Evolutionary conservation across 2,329 filamentous ascomycete species (phyloP), one percentile per base, ranked within the genome.

Genomic region (Dendryphion nanum): DNA sequence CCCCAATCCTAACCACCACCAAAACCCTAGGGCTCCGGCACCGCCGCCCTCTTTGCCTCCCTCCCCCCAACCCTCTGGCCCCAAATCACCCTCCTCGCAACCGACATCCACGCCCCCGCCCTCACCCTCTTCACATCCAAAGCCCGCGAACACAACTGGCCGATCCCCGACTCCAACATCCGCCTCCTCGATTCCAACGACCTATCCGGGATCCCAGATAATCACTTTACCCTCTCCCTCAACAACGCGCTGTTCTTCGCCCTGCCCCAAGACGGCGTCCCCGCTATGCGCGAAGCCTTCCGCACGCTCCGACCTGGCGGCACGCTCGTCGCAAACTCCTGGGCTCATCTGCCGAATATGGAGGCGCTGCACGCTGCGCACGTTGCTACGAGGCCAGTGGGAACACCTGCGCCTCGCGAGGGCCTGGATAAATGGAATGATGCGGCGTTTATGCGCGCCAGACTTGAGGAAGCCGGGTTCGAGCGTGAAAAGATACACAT

Each of bases 301-400:
- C 39, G 47, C 34, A 51, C 40, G 31, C 47, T 51, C 15, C 50
- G 47, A 32, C 38, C 37, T 14, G 44, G 41, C n/a, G 38, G 38
- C 3, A 30, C 31, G 15, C 40, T 40, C 2, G 33, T 24, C 18
- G 10, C 44, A 15, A 48, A 41, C 30, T 41, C 37, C 4, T 48
- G 45, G 45, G 42, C 42, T 0, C 30, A 41, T 21, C 19, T 42
- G 7, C 43, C 45, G 2, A 43, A 41, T 17, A 36, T 45, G 20
- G 21, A 38, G 2, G 40, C 45, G 6, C 20, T 48, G 1, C 26
- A 42, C 16, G 21, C 21, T 13, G 45, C 43, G 6, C 24, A 41
- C n/a, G 20, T 20, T 20, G 4, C 7, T 1, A 47, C 45, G n/a
- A n/a, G 44, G 18, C 44, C 41, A 13, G 34, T n/a, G 12, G 38